phyloP scores from a whole-genome alignment of 202 grass and related monocot genomes.

The Zizania palustris region DNA sequence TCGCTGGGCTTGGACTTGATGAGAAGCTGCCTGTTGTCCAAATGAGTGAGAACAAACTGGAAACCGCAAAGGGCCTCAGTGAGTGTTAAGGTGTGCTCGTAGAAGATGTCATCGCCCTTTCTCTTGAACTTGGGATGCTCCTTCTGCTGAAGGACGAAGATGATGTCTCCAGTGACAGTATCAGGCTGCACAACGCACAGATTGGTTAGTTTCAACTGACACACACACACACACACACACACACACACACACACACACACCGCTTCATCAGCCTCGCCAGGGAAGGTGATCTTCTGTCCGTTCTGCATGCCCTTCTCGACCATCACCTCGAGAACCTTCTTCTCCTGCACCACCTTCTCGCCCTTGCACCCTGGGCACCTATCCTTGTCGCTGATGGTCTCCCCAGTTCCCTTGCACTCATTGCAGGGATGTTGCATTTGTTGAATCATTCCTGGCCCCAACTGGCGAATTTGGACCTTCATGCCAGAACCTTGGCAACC shows the following conservation, averaged over 20 bases:
- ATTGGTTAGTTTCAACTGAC: no score
- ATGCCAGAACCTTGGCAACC: conserved; percentile 74
- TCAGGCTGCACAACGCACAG: no score
- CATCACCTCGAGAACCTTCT: conserved; percentile 78
- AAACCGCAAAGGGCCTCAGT: no score
- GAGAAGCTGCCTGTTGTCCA: no score
- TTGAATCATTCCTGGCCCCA: conserved; percentile 87
- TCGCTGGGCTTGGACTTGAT: no score
- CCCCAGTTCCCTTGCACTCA: conserved; percentile 84
- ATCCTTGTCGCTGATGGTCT: conserved; percentile 85
- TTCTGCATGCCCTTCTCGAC: conserved; percentile 97
- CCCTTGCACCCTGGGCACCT: conserved; percentile 85
- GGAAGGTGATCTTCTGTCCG: conserved; percentile 90
- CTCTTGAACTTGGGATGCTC: no score
- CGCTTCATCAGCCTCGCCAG: conserved; percentile 86
- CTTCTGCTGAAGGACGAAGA: no score
- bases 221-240: conserved; percentile 32
- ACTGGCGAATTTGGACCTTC: conserved; percentile 76
- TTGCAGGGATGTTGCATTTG: conserved; percentile 97
- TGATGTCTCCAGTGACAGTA: no score
- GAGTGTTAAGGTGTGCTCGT: no score
- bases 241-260: conserved; percentile 28
- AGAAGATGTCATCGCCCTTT: no score
- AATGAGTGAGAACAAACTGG: no score
- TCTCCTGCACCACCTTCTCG: conserved; percentile 83